Percentiles rank a stretch among this genome's conserved stretches.
phyloP scores from a whole-genome alignment of 225 moss, liverwort and hornwort species.

The Sphagnum contortum region DNA sequence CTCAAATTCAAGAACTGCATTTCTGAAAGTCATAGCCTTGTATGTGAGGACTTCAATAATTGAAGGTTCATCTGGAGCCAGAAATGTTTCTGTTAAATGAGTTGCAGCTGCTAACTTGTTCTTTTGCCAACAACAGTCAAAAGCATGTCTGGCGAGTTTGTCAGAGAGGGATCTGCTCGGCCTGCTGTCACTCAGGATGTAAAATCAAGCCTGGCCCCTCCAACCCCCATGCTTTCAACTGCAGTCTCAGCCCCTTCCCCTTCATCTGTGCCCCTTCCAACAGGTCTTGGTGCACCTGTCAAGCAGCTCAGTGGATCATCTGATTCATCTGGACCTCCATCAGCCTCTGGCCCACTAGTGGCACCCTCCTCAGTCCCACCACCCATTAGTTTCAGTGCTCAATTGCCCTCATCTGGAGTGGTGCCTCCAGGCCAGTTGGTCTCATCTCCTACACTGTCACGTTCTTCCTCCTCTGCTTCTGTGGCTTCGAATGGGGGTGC shows the following conservation, averaged over 20 bases:
- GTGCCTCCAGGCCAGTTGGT: constrained; percentile 8
- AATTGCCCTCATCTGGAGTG: constrained; percentile 8
- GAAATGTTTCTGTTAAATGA: no score
- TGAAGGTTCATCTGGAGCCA: no score
- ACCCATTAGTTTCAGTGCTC: constrained; percentile 12
- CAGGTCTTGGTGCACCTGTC: neutral
- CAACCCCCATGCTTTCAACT: constrained; percentile 13
- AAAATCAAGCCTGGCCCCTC: constrained; percentile 21
- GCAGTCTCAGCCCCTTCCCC: neutral
- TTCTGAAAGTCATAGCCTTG: no score
- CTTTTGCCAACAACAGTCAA: constrained; percentile 21
- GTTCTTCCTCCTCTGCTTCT: constrained; percentile 51
- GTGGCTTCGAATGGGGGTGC: constrained; percentile 27
- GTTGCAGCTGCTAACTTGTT: no score
- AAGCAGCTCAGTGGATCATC: neutral
- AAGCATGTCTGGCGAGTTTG: constrained; percentile 19
- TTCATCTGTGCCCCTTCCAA: constrained; percentile 6
- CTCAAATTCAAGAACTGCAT: no score
- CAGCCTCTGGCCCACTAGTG: neutral
- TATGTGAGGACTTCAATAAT: no score
- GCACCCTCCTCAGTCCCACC: constrained; percentile 1
- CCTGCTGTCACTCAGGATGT: constrained; percentile 18
- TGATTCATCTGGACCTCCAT: constrained; percentile 2
- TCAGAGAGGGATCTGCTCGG: constrained; percentile 25
- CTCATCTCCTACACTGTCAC: constrained; percentile 23